A percentile compares a stretch with the other conserved stretches of the same genome.
These are phyloP conservation scores for Clitoria ternatea DNA, from an alignment of 306 rosid genomes.

Conservation along the genomic window DNA sequence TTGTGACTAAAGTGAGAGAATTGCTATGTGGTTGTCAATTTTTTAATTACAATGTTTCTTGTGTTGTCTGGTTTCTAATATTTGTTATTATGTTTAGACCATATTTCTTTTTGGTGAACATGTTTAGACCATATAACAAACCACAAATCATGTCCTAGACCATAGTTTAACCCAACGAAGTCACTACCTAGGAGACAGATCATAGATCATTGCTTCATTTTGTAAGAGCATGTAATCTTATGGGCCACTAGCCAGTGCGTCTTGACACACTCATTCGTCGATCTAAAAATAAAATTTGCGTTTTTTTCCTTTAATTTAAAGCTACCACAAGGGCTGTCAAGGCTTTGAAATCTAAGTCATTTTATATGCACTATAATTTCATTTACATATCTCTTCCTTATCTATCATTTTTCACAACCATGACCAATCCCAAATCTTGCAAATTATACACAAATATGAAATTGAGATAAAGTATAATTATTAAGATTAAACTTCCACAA, in stretches of 20 bases:
- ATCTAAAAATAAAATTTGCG: neutral
- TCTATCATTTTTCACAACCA: neutral
- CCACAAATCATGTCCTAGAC: neutral
- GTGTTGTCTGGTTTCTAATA: neutral
- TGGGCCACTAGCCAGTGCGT: slow-evolving; percentile 24
- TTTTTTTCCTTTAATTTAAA: slow-evolving; percentile 35
- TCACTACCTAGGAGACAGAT: neutral
- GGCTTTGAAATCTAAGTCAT: neutral
- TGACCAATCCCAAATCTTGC: neutral
- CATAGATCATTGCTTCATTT: neutral
- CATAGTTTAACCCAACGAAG: neutral
- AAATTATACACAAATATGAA: neutral
- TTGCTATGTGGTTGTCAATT: neutral
- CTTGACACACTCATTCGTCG: neutral
- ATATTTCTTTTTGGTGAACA: too few relatives aligned
- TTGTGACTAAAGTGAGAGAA: neutral
- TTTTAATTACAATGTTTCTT: neutral
- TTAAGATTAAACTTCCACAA: neutral
- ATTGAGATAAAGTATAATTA: too few relatives aligned
- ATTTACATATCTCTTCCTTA: neutral
- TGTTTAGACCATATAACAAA: neutral
- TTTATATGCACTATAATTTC: neutral
- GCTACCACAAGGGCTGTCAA: slow-evolving; percentile 34
- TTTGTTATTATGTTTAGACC: neutral
- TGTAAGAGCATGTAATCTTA: neutral